These are phyloP conservation scores for Homolaphlyctis polyrhiza DNA, from an alignment of 371 early-diverging fungal genomes.

Conservation along the genomic window DNA sequence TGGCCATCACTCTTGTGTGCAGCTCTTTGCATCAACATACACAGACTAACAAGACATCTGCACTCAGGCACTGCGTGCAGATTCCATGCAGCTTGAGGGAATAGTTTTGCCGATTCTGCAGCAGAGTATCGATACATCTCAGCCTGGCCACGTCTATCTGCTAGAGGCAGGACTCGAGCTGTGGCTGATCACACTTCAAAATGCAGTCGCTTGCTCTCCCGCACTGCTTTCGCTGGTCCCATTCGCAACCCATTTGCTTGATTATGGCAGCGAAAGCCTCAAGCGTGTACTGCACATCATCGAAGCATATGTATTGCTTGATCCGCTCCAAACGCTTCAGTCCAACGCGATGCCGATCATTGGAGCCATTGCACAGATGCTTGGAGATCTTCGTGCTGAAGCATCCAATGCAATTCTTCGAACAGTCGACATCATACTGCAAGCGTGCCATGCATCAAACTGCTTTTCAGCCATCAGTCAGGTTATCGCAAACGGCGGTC, in stretches of 20 bases:
- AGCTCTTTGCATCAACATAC: not conserved
- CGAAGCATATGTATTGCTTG: constrained; percentile 74
- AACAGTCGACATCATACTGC: constrained; percentile 53
- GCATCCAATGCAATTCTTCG: constrained; percentile 59
- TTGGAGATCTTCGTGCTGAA: constrained; percentile 55
- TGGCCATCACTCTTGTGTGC: not conserved
- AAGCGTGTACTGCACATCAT: constrained; percentile 67
- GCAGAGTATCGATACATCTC: constrained; percentile 51
- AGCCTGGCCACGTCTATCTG: constrained; percentile 77
- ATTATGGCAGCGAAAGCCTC: constrained; percentile 70
- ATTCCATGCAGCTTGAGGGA: constrained; percentile 64
- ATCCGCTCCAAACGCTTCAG: constrained; percentile 46
- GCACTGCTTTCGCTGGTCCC: constrained; percentile 62
- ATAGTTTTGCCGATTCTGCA: constrained; percentile 70
- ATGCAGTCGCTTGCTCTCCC: constrained; percentile 46
- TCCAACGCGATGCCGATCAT: constrained; percentile 45
- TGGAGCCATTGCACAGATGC: constrained; percentile 44
- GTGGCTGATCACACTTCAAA: constrained; percentile 75
- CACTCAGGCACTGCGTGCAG: constrained; percentile 41
- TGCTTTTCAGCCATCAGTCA: constrained; percentile 44
- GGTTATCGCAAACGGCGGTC: constrained; percentile 45
- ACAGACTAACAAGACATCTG: not conserved
- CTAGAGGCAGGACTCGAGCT: constrained; percentile 84
- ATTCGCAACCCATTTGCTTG: constrained; percentile 55
- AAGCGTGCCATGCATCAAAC: constrained; percentile 33